Percentiles rank a stretch among this genome's conserved stretches.
Conservation (phyloP, 495 filamentous ascomycete species). For the Trypethelium eluteriae region DNA sequence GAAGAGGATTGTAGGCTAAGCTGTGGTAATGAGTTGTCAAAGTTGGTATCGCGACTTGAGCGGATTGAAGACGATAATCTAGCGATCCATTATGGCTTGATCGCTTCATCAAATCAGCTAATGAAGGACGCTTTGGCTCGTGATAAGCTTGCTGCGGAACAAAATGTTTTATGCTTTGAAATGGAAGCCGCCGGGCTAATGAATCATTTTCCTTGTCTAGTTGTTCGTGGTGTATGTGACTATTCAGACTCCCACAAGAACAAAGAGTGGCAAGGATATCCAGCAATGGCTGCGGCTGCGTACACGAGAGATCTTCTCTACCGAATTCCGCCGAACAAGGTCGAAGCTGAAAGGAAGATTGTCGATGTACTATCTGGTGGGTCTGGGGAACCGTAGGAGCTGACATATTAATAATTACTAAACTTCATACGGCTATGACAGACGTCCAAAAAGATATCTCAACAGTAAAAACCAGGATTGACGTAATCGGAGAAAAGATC, state of each 20-base stretch:
- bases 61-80: constrained; percentile 23
- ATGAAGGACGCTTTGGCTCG: constrained; percentile 27
- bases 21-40: constrained; percentile 7
- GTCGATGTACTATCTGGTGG: neutral
- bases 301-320: constrained; percentile 23
- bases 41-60: neutral
- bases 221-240: constrained; percentile 29
- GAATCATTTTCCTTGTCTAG: constrained; percentile 24
- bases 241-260: constrained; percentile 29
- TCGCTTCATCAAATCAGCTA: constrained; percentile 34
- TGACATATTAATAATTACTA: no score
- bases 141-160: constrained; percentile 13
- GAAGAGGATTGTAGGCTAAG: constrained; percentile 21
- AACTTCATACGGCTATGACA: no score
- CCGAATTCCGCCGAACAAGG: constrained; percentile 4
- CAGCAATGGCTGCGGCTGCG: constrained; percentile 25
- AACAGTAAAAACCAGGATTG: no score
- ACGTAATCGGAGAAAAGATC: no score
- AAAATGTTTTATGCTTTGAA: constrained; percentile 22
- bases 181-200: constrained; percentile 25
- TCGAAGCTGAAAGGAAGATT: constrained; percentile 15
- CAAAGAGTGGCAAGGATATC: constrained; percentile 22
- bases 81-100: constrained; percentile 31
- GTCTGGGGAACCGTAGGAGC: no score
- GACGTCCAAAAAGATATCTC: no score